A percentile compares a stretch with the other conserved stretches of the same genome.
Evolutionary conservation across 2,329 filamentous ascomycete genomes (phyloP).

Genomic region (Fusarium liriodendri): DNA sequence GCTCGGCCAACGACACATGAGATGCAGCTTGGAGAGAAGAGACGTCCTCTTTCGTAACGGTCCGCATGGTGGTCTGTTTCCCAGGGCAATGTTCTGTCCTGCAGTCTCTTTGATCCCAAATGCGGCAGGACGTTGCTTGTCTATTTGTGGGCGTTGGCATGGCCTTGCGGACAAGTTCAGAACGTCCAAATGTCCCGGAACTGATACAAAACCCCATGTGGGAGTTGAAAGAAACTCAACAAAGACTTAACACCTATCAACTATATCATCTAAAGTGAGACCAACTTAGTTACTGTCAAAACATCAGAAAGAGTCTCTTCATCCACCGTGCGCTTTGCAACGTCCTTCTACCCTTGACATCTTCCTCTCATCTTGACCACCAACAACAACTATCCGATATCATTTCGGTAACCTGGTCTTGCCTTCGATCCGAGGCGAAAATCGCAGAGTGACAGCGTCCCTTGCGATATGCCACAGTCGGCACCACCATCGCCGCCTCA

Average conservation of each 20-base stretch:
- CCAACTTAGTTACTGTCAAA: slow-evolving; percentile 37
- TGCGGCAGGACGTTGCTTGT: slow-evolving; percentile 40
- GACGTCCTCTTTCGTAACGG: slow-evolving; percentile 33
- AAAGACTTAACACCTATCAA: slow-evolving; percentile 31
- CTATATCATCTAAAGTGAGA: slow-evolving; percentile 28
- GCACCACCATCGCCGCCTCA: slow-evolving; percentile 60
- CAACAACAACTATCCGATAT: slow-evolving; percentile 5
- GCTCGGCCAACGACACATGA: slow-evolving; percentile 42
- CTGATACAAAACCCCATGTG: slow-evolving; percentile 33
- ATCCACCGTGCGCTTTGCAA: slow-evolving; percentile 22
- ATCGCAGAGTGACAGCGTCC: slow-evolving; percentile 7
- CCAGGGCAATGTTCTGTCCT: slow-evolving; percentile 24
- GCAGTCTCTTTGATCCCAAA: slow-evolving; percentile 33
- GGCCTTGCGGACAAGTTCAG: slow-evolving; percentile 31
- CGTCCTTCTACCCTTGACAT: neutral
- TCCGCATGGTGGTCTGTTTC: slow-evolving; percentile 38
- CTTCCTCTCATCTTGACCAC: slow-evolving; percentile 8
- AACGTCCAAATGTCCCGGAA: slow-evolving; percentile 23
- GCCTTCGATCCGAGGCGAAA: neutral
- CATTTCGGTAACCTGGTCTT: neutral
- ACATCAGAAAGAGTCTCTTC: slow-evolving; percentile 24
- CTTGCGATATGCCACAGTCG: slow-evolving; percentile 50
- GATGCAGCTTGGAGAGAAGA: slow-evolving; percentile 40
- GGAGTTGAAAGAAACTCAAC: slow-evolving; percentile 41
- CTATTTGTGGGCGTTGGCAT: slow-evolving; percentile 43